Base-by-base conservation (phyloP, 1,139 yeast species). In the Geotrichum citri-aurantii region DNA sequence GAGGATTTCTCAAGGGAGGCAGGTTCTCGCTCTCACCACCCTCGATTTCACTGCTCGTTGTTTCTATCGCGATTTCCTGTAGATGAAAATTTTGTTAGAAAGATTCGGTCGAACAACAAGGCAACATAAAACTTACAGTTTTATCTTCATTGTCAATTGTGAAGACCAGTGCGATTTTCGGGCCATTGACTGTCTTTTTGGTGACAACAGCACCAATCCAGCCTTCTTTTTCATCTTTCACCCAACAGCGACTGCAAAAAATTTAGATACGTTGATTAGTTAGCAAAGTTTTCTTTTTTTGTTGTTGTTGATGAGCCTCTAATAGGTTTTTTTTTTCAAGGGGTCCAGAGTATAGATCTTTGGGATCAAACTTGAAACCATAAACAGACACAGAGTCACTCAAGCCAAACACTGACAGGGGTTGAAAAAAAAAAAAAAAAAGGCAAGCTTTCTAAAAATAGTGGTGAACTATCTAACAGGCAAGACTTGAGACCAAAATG, bases 1-100 rank as follows among this genome's bases (percentile, higher is more conserved):
- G 96, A 50, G 98, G 98, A 72, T 93, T 93, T 72, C 99, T 82
- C 69, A 93, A 80, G 29, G 93, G 85, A 7, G 97, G 97, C 24
- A 75, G 69, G 54, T 58, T 56, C 14, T 67, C 71, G 51, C 64
- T 62, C 7, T 26, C 29, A 55, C 66, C 66, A 10, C 86, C 76
- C n/a, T 81, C 81, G 57, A 88, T 75, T 2, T 78, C 78, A 12
- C 76, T 79, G 58, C 62, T 65, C 7, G 71, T 66, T 24, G 70
- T 67, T 27, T 64, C 66, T 58, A 69, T 64, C 19, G 65, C 65
- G 51, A 61, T 26, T 54, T 65, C 66, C 69, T 68, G 29, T 5
- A 26, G 7, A 26, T 48, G 8, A 44, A 19, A 24, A 46, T 14
- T 17, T 40, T 26, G 49, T 29, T 24, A 21, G 48, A 27, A 29